phyloP scores from a whole-genome alignment of 805 yeast species.

The Grigorovia humatica region DNA sequence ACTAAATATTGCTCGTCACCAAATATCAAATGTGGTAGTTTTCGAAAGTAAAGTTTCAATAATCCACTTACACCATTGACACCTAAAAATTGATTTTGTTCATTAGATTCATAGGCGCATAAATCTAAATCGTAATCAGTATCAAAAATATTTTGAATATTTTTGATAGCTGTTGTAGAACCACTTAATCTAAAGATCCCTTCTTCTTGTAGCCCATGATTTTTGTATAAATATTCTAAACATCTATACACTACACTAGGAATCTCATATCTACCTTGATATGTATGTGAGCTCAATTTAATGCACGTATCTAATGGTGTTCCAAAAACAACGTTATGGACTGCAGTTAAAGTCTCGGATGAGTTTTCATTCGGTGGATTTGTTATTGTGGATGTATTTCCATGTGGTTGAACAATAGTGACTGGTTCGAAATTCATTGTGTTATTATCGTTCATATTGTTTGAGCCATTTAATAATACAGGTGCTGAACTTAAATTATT shows the following conservation, averaged over 20 bases:
- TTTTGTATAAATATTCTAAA: conserved; percentile 50
- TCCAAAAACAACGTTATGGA: conserved; percentile 43
- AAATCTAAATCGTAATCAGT: conserved; percentile 59
- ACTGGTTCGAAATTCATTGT: conserved; percentile 5
- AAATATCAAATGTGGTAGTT: conserved; percentile 59
- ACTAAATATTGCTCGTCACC: conserved; percentile 39
- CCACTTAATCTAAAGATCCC: conserved; percentile 91
- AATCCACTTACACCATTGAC: conserved; percentile 83
- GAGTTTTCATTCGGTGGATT: neutral
- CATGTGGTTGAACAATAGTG: conserved; percentile 6
- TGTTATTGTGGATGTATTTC: neutral
- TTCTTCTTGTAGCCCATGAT: conserved; percentile 72
- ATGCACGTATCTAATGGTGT: conserved; percentile 45
- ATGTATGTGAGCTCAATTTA: conserved; percentile 38
- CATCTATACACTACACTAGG: conserved; percentile 78
- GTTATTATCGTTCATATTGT: neutral
- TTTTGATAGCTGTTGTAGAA: conserved; percentile 64
- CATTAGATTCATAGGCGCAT: conserved; percentile 27
- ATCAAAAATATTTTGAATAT: conserved; percentile 61
- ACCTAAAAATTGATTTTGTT: conserved; percentile 35
- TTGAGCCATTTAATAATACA: neutral
- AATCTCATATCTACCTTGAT: conserved; percentile 29
- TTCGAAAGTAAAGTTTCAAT: conserved; percentile 71
- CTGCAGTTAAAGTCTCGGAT: neutral
- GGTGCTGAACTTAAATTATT: neutral